Percentiles rank a stretch among this genome's conserved stretches.
phyloP scores from a whole-genome alignment of 768 basidiomycete genomes.

The Russula virescens region DNA sequence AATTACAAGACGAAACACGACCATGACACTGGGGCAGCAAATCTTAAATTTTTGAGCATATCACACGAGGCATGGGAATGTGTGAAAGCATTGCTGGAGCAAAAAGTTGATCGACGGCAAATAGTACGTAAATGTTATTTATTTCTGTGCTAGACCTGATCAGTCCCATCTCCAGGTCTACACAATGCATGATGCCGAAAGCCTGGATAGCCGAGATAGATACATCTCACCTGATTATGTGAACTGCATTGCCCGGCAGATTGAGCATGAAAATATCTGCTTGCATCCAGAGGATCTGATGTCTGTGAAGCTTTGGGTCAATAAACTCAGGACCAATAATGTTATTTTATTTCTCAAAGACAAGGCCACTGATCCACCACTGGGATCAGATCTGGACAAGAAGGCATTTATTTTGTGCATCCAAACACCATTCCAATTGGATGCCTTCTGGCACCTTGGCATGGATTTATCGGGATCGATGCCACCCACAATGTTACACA shows the following conservation, averaged over 20 bases:
- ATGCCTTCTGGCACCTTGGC: background rate
- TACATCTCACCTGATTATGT: background rate
- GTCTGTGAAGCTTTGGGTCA: no score
- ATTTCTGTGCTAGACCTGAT: background rate
- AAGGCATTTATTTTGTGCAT: no score
- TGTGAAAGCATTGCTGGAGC: background rate
- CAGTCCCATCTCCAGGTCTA: no score
- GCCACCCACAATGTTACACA: no score
- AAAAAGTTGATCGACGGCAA: background rate
- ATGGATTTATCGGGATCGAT: background rate
- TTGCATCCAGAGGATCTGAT: no score
- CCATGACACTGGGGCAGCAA: no score
- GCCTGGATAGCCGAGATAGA: no score
- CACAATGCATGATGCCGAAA: no score
- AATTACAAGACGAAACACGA: no score
- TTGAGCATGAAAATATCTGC: background rate
- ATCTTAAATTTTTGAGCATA: background rate
- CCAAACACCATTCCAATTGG: background rate
- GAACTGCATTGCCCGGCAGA: background rate
- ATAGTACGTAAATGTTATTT: background rate
- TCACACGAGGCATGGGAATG: background rate
- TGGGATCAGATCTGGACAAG: no score
- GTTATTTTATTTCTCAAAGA: background rate
- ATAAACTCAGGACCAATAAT: background rate
- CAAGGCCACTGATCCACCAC: no score